phyloP scores from a whole-genome alignment of 345 rosid genomes.

The Schrenkiella parvula region DNA sequence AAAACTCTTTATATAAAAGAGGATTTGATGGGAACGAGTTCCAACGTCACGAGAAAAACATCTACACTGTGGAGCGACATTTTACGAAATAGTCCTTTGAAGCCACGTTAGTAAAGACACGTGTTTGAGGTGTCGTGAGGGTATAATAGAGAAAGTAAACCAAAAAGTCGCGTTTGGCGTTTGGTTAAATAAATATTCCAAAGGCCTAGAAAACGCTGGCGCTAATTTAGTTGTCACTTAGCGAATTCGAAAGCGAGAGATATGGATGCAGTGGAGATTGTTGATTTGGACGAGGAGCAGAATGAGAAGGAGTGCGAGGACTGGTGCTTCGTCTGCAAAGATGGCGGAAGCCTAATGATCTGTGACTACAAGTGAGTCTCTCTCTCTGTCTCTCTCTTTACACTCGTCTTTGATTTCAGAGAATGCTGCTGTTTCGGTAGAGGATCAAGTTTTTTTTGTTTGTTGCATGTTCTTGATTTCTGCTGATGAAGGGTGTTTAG shows the following conservation, averaged over 20 bases:
- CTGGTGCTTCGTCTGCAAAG: slow-evolving; percentile 36
- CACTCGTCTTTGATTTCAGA: neutral
- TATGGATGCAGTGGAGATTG: neutral
- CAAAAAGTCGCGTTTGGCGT: neutral
- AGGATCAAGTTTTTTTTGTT: neutral
- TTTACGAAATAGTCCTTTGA: neutral
- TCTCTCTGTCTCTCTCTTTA: neutral
- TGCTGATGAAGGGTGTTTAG: slow-evolving; percentile 7
- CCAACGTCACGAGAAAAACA: neutral
- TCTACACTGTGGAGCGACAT: neutral
- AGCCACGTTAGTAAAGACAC: neutral
- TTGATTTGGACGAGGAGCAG: neutral
- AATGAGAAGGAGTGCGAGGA: slow-evolving; percentile 21
- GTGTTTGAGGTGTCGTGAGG: neutral
- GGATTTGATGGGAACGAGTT: neutral
- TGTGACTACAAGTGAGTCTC: slow-evolving; percentile 27
- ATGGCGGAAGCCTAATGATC: slow-evolving; percentile 21
- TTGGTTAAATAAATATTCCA: neutral
- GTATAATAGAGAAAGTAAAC: neutral
- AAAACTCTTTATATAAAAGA: no score
- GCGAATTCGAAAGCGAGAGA: neutral
- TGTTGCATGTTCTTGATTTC: slow-evolving; percentile 17
- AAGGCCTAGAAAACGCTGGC: neutral
- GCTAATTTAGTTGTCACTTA: neutral
- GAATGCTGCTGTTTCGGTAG: neutral